These are phyloP conservation scores for Penicillium sp. DNA, from an alignment of 2,329 filamentous ascomycete species.

Conservation along the genomic window DNA sequence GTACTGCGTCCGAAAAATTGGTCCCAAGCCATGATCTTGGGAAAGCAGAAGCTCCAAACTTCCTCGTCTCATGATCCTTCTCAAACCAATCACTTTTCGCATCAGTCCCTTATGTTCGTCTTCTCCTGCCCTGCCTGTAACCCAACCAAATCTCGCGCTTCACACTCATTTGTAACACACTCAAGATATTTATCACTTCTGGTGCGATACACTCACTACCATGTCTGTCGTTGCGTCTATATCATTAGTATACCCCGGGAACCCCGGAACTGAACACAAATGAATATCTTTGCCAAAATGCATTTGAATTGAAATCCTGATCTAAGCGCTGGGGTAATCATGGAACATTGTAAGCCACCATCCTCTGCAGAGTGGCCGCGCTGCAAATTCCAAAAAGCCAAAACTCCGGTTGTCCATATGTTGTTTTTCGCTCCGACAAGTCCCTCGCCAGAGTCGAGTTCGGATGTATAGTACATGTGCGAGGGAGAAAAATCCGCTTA, in stretches of 20 bases:
- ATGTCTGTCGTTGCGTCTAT: neutral
- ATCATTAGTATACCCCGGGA: constrained; percentile 1
- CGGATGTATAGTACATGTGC: constrained; percentile 33
- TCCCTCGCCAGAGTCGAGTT: constrained; percentile 5
- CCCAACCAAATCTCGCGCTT: neutral
- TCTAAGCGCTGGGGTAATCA: constrained; percentile 25
- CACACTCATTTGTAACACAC: neutral
- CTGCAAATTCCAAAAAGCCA: constrained; percentile 30
- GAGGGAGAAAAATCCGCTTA: constrained; percentile 44
- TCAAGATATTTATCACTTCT: constrained; percentile 6
- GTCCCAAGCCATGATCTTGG: neutral
- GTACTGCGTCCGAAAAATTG: constrained; percentile 12
- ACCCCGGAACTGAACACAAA: neutral
- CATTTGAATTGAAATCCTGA: constrained; percentile 18
- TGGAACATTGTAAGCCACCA: constrained; percentile 23
- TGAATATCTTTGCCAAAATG: constrained; percentile 5
- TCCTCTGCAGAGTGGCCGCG: constrained; percentile 12
- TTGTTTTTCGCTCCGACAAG: constrained; percentile 18
- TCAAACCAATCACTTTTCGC: neutral
- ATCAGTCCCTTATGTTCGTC: neutral
- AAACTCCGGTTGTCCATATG: constrained; percentile 35
- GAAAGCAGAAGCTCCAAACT: neutral
- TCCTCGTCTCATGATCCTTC: neutral
- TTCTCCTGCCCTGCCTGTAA: neutral
- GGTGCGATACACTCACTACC: constrained; percentile 14